Conservation (phyloP, 441 rosid genomes). For the Erodium texanum region DNA sequence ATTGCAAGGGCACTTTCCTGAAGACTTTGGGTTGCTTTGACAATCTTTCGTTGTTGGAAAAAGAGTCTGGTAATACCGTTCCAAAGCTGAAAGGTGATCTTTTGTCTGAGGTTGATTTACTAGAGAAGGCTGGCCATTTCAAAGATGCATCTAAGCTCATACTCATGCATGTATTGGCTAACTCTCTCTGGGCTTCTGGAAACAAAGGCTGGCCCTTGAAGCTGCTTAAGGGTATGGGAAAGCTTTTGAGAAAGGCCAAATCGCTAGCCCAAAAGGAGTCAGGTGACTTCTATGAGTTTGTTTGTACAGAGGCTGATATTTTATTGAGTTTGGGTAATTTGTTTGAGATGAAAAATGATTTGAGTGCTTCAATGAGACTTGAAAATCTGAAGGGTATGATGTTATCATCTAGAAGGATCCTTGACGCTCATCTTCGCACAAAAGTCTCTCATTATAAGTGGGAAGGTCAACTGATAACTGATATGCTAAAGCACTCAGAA, state of each 20-base stretch:
- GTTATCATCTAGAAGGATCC: slow-evolving; percentile 30
- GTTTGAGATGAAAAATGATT: slow-evolving; percentile 20
- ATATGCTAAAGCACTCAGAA: slow-evolving; percentile 21
- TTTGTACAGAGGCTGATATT: slow-evolving; percentile 27
- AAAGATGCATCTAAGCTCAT: slow-evolving; percentile 29
- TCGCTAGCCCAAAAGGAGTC: slow-evolving; percentile 24
- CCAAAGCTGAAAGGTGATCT: slow-evolving; percentile 31
- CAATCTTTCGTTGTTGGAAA: slow-evolving; percentile 36
- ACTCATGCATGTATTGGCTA: slow-evolving; percentile 29
- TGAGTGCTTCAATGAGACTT: slow-evolving; percentile 23
- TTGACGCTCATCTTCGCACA: slow-evolving; percentile 30
- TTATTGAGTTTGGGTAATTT: slow-evolving; percentile 21
- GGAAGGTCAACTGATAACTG: slow-evolving; percentile 27
- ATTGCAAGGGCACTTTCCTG: slow-evolving; percentile 25
- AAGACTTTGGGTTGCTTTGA: slow-evolving; percentile 24
- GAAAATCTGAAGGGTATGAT: slow-evolving; percentile 29
- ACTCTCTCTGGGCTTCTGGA: slow-evolving; percentile 38
- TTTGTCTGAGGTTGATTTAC: slow-evolving; percentile 28
- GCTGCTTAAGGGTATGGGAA: slow-evolving; percentile 27
- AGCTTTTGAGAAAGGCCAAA: slow-evolving; percentile 31
- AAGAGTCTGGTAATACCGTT: slow-evolving; percentile 29
- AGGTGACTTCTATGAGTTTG: slow-evolving; percentile 18
- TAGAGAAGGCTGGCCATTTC: slow-evolving; percentile 26
- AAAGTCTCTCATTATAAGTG: slow-evolving; percentile 19
- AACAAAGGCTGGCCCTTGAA: slow-evolving; percentile 48